Evolutionary conservation across 2,329 filamentous ascomycete species (phyloP).

Genomic region (Exophiala sp.): DNA sequence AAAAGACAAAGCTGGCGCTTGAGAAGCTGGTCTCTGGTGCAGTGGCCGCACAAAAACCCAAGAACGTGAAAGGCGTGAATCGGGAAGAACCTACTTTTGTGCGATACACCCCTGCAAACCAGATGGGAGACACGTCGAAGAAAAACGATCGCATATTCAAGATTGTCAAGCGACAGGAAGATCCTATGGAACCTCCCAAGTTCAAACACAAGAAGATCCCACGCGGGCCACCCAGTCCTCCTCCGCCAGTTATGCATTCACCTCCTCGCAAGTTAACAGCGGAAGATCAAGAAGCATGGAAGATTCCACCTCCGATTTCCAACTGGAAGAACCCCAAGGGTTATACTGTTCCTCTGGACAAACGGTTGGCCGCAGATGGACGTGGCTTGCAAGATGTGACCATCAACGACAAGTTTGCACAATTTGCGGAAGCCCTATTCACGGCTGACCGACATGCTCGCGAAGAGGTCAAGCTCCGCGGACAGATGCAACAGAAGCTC

Average conservation of each 20-base stretch:
- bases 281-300: constrained; percentile 96
- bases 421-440: constrained; percentile 90
- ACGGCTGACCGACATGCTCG: constrained; percentile 92
- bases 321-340: constrained; percentile 99
- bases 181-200: constrained; percentile 95
- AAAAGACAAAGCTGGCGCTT: constrained; percentile 83
- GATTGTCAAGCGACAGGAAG: constrained; percentile 88
- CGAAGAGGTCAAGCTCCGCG: constrained; percentile 89
- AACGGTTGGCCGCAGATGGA: constrained; percentile 89
- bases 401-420: constrained; percentile 98
- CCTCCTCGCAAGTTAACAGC: constrained; percentile 92
- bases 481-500: constrained; percentile 94
- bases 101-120: constrained; percentile 89
- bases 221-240: constrained; percentile 83
- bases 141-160: constrained; percentile 98
- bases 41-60: constrained; percentile 88
- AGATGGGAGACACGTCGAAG: constrained; percentile 83
- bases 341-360: constrained; percentile 93
- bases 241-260: constrained; percentile 90
- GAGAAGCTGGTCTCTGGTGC: constrained; percentile 79
- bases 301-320: constrained; percentile 81
- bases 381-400: constrained; percentile 86
- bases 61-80: constrained; percentile 78
- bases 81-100: constrained; percentile 88
- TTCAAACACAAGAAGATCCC: constrained; percentile 99